These are phyloP conservation scores for Penicillium mononematosum DNA, from an alignment of 495 filamentous ascomycete genomes.

Conservation along the genomic window DNA sequence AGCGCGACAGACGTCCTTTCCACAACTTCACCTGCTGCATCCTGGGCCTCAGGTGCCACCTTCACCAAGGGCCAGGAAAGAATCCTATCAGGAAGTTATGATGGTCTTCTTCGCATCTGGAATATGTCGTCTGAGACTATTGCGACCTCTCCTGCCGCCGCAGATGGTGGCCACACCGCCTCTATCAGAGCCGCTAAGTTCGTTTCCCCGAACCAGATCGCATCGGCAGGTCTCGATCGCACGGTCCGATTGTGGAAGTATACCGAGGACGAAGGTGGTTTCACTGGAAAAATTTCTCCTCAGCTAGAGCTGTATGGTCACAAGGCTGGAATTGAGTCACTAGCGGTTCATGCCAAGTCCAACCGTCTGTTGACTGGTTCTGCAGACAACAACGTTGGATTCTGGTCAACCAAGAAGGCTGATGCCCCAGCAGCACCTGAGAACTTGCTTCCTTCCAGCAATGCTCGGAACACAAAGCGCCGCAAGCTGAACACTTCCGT, in stretches of 20 bases:
- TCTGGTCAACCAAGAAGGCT: constrained; percentile 79
- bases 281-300: constrained; percentile 64
- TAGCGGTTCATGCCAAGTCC: constrained; percentile 74
- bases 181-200: constrained; percentile 80
- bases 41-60: constrained; percentile 48
- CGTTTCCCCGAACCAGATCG: constrained; percentile 70
- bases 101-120: constrained; percentile 86
- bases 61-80: constrained; percentile 56
- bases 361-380: constrained; percentile 80
- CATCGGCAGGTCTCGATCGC: constrained; percentile 77
- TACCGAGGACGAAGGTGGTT: constrained; percentile 58
- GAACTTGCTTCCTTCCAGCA: constrained; percentile 60
- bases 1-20: constrained; percentile 86
- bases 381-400: constrained; percentile 71
- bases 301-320: constrained; percentile 87
- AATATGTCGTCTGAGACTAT: constrained; percentile 77
- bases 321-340: constrained; percentile 65
- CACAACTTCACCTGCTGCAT: constrained; percentile 57
- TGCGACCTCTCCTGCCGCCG: constrained; percentile 61
- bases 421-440: constrained; percentile 69
- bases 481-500: constrained; percentile 68
- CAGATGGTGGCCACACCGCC: constrained; percentile 68
- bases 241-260: constrained; percentile 88
- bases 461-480: constrained; percentile 64
- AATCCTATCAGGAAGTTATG: constrained; percentile 86